Evolutionary conservation across 306 rosid genomes (phyloP), one percentile per base, ranked within the genome.

Genomic region (Lagenaria siceraria): DNA sequence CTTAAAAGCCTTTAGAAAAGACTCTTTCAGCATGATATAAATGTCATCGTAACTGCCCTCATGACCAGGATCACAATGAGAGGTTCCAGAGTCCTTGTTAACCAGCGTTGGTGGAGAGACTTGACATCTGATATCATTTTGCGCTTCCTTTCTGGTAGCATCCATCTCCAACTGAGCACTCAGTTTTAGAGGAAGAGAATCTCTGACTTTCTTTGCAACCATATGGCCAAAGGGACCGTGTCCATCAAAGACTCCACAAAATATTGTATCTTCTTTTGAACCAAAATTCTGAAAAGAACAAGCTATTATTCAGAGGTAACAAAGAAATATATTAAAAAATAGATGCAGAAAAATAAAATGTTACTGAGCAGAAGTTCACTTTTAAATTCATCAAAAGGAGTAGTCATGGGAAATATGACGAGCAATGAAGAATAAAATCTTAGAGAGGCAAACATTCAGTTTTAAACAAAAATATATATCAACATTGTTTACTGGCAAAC

Each of bases 161-260:
- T 56, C 70, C 76, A 89, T 73, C 69, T 83, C 88, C 94, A 86
- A 90, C 75, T 83, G 89, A 21, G 90, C 87, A 58, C 80, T 84
- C 29, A 94, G 81, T 86, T 83, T 91, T 64, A 89, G 77, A 73
- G 98, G 98, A 40, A 91, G 86, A 54, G 85, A 84, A 80, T 93
- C 93, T 75, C 97, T 90, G 25, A 93, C 92, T 83, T 87, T 89
- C 87, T 82, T 94, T 11, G 98, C 90, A 78, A 94, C 88, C 84
- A 74, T 21, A 78, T 91, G 98, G 29, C 98, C 98, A 79, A 27
- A 18, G 24, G 96, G 98, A 77, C 98, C 98, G n/a, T 94, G 98
- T 4, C 98, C 98, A 82, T 94, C 98, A 76, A 94, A 94, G 48
- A 91, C 94, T 63, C 96, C 98, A 68, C 98, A 93, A 48, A 93